Evolutionary conservation across 2,329 filamentous ascomycete genomes (phyloP).

Genomic region (Colletotrichum tropicale): DNA sequence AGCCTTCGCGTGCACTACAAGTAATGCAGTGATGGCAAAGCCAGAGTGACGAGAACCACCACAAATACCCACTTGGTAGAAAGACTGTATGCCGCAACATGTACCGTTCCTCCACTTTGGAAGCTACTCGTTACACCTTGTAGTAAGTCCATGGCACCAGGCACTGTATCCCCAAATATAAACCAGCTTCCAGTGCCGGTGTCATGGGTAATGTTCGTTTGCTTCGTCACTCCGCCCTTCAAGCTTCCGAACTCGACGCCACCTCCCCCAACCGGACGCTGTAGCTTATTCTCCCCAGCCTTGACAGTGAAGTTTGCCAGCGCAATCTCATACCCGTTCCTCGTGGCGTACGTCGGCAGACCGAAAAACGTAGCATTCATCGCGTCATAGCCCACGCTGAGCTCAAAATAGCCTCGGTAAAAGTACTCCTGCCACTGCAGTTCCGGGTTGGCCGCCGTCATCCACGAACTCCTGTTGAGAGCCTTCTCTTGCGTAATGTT

Average conservation of each 20-base stretch:
- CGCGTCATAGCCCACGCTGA: constrained; percentile 60
- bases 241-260: constrained; percentile 59
- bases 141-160: rapidly evolving
- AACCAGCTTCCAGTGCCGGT: background rate
- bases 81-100: background rate
- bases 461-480: background rate
- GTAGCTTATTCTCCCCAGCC: constrained; percentile 63
- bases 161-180: rapidly evolving
- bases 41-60: rapidly evolving
- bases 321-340: constrained; percentile 68
- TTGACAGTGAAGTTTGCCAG: constrained; percentile 74
- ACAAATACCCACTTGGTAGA: rapidly evolving
- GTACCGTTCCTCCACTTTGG: rapidly evolving
- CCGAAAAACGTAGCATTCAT: constrained; percentile 66
- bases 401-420: constrained; percentile 76
- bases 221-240: constrained; percentile 46
- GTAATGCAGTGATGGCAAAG: rapidly evolving
- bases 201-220: constrained; percentile 56
- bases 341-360: constrained; percentile 58
- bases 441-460: constrained; percentile 56
- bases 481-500: background rate
- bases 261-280: constrained; percentile 46
- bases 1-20: no score
- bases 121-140: background rate
- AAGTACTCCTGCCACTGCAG: constrained; percentile 77